Conservation (phyloP, 2,329 filamentous ascomycete genomes). For the Ophiostoma ips region DNA sequence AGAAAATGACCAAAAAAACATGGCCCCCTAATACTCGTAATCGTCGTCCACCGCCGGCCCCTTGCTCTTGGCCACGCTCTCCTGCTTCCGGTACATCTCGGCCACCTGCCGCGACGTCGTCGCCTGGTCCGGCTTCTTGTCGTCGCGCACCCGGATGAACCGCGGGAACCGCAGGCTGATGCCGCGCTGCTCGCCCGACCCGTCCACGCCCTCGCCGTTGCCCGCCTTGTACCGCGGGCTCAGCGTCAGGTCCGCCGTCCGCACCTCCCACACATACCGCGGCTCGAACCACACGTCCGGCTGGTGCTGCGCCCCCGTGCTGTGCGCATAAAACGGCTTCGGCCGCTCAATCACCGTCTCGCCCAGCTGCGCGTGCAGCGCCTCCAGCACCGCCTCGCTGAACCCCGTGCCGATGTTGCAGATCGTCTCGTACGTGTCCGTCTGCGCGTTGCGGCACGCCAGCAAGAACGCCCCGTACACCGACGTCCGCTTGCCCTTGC, state of each 20-base stretch:
- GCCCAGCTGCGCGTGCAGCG: conserved; percentile 63
- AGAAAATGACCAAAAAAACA: background rate
- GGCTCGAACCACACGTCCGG: conserved; percentile 99
- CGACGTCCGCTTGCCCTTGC: conserved; percentile 87
- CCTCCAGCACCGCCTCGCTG: conserved; percentile 83
- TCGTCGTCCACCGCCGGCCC: conserved; percentile 84
- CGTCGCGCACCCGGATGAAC: conserved; percentile 82
- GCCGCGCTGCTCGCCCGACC: conserved; percentile 47
- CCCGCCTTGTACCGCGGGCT: conserved; percentile 91
- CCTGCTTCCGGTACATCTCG: conserved; percentile 94
- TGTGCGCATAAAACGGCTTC: conserved; percentile 91
- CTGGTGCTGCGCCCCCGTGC: conserved; percentile 72
- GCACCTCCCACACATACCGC: conserved; percentile 90
- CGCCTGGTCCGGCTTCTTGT: conserved; percentile 90
- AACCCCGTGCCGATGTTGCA: conserved; percentile 99
- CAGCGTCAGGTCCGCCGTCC: conserved; percentile 87
- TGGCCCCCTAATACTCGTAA: conserved; percentile 65
- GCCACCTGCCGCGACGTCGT: conserved; percentile 75
- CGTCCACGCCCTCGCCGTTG: conserved; percentile 61
- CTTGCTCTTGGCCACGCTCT: conserved; percentile 77
- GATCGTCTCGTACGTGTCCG: conserved; percentile 80
- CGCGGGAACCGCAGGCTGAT: conserved; percentile 83
- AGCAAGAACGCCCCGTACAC: conserved; percentile 94
- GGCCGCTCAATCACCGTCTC: conserved; percentile 72
- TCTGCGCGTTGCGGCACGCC: conserved; percentile 74